Conservation (phyloP, 1,284 basidiomycete genomes). For the Boletellus dicymbophilus region DNA sequence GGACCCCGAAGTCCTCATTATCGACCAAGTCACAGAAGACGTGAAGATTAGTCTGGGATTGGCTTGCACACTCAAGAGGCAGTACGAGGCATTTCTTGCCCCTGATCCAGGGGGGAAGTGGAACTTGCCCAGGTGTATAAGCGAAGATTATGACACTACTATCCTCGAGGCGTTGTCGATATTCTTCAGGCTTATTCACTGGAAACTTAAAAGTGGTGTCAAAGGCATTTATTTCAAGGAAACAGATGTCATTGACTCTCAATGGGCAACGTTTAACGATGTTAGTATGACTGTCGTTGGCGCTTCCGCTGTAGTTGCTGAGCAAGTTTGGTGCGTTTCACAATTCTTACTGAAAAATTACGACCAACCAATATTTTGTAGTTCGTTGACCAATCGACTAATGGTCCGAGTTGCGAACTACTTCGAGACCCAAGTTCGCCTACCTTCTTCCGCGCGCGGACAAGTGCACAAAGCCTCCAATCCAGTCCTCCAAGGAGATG, state of each 20-base stretch:
- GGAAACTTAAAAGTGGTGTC: conserved; percentile 93
- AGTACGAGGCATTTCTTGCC: conserved; percentile 88
- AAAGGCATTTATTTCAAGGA: conserved; percentile 97
- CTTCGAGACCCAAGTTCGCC: conserved; percentile 91
- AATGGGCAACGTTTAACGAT: conserved; percentile 95
- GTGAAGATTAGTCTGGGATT: conserved; percentile 91
- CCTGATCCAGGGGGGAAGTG: conserved; percentile 89
- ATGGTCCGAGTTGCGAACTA: conserved; percentile 91
- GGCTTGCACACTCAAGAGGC: conserved; percentile 92
- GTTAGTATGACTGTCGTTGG: conserved; percentile 89
- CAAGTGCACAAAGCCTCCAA: conserved; percentile 24
- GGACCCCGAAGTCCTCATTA: conserved; percentile 88
- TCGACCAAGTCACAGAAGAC: conserved; percentile 96
- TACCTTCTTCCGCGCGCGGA: conserved; percentile 48
- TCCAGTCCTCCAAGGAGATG: conserved; percentile 26
- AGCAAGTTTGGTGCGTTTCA: conserved; percentile 81
- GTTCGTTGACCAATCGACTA: conserved; percentile 87
- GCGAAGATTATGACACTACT: conserved; percentile 87
- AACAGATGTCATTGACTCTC: conserved; percentile 95
- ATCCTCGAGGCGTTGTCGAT: conserved; percentile 87
- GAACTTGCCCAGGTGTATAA: conserved; percentile 87
- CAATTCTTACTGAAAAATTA: conserved; percentile 1
- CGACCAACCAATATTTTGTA: conserved; percentile 26
- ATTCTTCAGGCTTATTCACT: conserved; percentile 95
- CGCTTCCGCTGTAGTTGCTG: conserved; percentile 91